A percentile compares a stretch with the other conserved stretches of the same genome.
These are phyloP conservation scores for Mortierella sp. DNA, from an alignment of 371 early-diverging fungal species.

Conservation along the genomic window DNA sequence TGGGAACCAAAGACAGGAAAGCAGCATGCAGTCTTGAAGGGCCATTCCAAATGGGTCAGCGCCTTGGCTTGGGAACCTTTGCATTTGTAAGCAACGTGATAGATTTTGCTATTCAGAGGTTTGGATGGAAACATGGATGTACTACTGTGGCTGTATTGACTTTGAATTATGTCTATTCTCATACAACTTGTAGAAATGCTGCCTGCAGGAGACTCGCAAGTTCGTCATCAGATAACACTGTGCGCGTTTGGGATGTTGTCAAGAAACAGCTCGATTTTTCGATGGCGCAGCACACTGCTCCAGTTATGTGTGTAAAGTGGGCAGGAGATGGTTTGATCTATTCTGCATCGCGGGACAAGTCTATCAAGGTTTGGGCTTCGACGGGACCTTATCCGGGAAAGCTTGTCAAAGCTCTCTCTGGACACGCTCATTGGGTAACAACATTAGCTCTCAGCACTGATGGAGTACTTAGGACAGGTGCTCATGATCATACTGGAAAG, in stretches of 20 bases:
- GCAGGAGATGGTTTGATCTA: slow-evolving; percentile 95
- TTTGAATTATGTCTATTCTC: neutral
- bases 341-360: slow-evolving; percentile 92
- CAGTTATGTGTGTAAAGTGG: slow-evolving; percentile 95
- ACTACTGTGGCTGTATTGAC: neutral
- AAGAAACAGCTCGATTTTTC: slow-evolving; percentile 82
- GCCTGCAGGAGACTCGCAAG: slow-evolving; percentile 87
- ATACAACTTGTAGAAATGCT: slow-evolving; percentile 62
- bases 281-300: slow-evolving; percentile 90
- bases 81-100: slow-evolving; percentile 69
- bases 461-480: slow-evolving; percentile 90
- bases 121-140: slow-evolving; percentile 2
- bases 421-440: slow-evolving; percentile 97
- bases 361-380: slow-evolving; percentile 95
- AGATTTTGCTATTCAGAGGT: neutral
- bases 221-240: slow-evolving; percentile 96
- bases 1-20: slow-evolving; percentile 93
- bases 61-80: slow-evolving; percentile 94
- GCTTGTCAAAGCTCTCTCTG: slow-evolving; percentile 85
- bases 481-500: slow-evolving; percentile 87
- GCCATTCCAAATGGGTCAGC: slow-evolving; percentile 93
- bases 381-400: slow-evolving; percentile 72
- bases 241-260: slow-evolving; percentile 95
- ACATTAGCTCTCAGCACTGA: slow-evolving; percentile 93
- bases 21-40: slow-evolving; percentile 84